Evolutionary conservation across 2,329 filamentous ascomycete genomes (phyloP).

Genomic region (Alternaria sp.): DNA sequence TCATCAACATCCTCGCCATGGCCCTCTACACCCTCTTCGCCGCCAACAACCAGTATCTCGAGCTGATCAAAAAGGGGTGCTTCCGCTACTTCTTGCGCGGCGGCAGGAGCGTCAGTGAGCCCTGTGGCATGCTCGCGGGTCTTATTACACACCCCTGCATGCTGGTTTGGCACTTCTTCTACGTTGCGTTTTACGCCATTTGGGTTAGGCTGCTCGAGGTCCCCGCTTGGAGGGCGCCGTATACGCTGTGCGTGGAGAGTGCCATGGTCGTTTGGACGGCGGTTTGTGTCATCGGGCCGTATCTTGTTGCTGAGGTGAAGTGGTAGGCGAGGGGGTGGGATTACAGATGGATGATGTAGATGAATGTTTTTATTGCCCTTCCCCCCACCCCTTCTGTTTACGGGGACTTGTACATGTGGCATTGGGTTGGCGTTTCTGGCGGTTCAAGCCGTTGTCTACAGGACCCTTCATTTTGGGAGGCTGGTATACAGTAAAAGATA

Average conservation of each 20-base stretch:
- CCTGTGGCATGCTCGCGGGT: slow-evolving; percentile 81
- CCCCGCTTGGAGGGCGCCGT: slow-evolving; percentile 53
- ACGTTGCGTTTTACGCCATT: slow-evolving; percentile 86
- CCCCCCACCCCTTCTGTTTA: background rate
- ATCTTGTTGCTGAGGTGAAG: slow-evolving; percentile 74
- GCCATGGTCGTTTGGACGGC: slow-evolving; percentile 80
- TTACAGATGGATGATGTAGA: slow-evolving; percentile 23
- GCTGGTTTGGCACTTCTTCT: slow-evolving; percentile 92
- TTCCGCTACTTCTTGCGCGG: slow-evolving; percentile 88
- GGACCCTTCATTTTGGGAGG: slow-evolving; percentile 8
- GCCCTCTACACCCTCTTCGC: slow-evolving; percentile 92
- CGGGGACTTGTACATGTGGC: slow-evolving; percentile 6
- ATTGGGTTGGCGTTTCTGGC: background rate
- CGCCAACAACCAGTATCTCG: slow-evolving; percentile 70
- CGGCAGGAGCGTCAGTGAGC: slow-evolving; percentile 76
- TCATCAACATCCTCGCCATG: slow-evolving; percentile 98
- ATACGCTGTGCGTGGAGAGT: slow-evolving; percentile 69
- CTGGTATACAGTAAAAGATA: background rate
- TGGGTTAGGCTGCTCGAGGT: slow-evolving; percentile 69
- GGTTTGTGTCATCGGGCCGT: slow-evolving; percentile 81
- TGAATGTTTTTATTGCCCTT: no score
- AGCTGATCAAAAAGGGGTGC: slow-evolving; percentile 85
- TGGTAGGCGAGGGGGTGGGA: slow-evolving; percentile 61
- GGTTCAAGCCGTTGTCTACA: background rate
- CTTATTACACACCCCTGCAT: slow-evolving; percentile 79